A percentile compares a stretch with the other conserved stretches of the same genome.
Evolutionary conservation across 441 rosid species (phyloP).

Genomic region (Breynia disticha): DNA sequence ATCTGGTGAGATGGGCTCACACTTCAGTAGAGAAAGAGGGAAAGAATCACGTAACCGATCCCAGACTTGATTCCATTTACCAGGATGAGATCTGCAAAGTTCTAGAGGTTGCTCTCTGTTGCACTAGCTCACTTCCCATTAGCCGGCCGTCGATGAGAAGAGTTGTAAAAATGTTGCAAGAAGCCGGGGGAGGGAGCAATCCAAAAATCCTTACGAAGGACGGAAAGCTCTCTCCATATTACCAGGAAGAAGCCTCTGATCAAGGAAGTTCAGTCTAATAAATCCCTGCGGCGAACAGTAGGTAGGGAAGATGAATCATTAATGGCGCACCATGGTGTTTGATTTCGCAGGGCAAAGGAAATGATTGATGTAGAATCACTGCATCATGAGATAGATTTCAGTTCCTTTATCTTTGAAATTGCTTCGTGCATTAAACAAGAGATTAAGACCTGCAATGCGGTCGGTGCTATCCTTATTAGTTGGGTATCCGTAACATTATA

Average conservation of each 20-base stretch:
- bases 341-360: slow-evolving; percentile 14
- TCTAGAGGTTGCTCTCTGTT: slow-evolving; percentile 70
- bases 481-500: too few relatives aligned
- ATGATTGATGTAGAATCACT: slow-evolving; percentile 1
- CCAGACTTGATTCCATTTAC: slow-evolving; percentile 56
- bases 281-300: not conserved
- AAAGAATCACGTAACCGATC: slow-evolving; percentile 60
- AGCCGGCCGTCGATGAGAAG: slow-evolving; percentile 89
- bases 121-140: slow-evolving; percentile 71
- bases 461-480: too few relatives aligned
- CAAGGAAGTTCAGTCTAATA: slow-evolving; percentile 17
- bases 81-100: slow-evolving; percentile 70
- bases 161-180: slow-evolving; percentile 83
- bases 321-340: not conserved
- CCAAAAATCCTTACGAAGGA: slow-evolving; percentile 24
- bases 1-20: slow-evolving; percentile 92
- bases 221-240: slow-evolving; percentile 62
- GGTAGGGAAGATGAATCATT: slow-evolving; percentile 2
- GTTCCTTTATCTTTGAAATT: too few relatives aligned
- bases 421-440: too few relatives aligned
- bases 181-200: slow-evolving; percentile 30
- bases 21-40: slow-evolving; percentile 61
- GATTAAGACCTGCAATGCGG: too few relatives aligned
- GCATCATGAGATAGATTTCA: too few relatives aligned
- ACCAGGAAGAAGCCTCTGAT: slow-evolving; percentile 35